A percentile compares a stretch with the other conserved stretches of the same genome.
phyloP scores from a whole-genome alignment of 768 basidiomycete genomes.

The Mycena rosella region DNA sequence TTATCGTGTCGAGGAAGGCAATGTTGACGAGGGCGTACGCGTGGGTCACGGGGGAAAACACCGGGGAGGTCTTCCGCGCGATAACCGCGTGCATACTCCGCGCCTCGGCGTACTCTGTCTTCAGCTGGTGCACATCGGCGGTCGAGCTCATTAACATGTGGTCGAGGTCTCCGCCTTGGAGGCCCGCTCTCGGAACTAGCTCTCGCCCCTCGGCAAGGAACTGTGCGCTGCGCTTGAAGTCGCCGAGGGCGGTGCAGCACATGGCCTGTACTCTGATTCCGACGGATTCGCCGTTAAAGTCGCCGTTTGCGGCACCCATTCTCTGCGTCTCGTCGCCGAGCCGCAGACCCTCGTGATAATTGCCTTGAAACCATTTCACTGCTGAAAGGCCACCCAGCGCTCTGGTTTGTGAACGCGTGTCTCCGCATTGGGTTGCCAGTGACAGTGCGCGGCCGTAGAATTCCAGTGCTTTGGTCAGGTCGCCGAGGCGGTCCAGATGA shows the following conservation, averaged over 20 bases:
- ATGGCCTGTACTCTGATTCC: neutral
- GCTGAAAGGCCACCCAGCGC: constrained; percentile 1
- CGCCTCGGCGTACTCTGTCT: constrained; percentile 11
- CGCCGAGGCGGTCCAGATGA: neutral
- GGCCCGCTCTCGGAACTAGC: neutral
- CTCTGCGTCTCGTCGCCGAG: neutral
- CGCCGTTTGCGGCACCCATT: neutral
- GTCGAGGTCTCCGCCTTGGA: constrained; percentile 1
- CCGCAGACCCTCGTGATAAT: neutral
- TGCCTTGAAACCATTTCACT: neutral
- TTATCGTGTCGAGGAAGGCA: neutral
- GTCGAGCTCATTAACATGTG: neutral
- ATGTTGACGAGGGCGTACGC: neutral
- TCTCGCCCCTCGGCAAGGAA: neutral
- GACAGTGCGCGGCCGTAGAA: constrained; percentile 8
- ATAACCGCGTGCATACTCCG: neutral
- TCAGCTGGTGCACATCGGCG: neutral
- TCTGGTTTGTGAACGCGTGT: neutral
- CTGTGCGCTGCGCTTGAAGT: neutral
- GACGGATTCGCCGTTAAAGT: neutral
- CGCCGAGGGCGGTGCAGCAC: constrained; percentile 7
- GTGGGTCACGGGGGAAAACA: neutral
- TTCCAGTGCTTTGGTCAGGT: neutral
- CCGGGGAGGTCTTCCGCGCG: neutral
- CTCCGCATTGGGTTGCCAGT: neutral